Evolutionary conservation across 192 early-diverging fungal genomes (phyloP), one percentile per base, ranked within the genome.

Genomic region (Gaertneriomyces semiglobifer): DNA sequence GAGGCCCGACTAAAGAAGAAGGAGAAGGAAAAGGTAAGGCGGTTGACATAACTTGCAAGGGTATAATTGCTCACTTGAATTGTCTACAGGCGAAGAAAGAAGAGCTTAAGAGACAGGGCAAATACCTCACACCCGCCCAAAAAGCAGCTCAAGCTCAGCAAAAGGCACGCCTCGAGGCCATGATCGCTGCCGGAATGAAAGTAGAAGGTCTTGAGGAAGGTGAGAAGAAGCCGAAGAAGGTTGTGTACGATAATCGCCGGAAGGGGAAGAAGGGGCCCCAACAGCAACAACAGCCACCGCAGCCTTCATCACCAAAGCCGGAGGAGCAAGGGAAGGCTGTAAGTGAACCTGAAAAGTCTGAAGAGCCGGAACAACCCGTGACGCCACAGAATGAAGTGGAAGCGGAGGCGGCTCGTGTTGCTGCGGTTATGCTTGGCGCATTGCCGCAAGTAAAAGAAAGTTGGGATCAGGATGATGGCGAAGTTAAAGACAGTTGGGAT

Each of bases 71-170:
- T 78, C 10, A 14, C 25, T 33, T 33, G 25, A 33, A 33, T 7
- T 53, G 25, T 44, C 47, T 53, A 6, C 58, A 91, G 91, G 77
- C 76, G n/a, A 91, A 89, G 74, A 86, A 85, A 33, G 93, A 93
- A 65, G 90, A 96, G 75, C 84, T 94, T 33, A 88, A 87, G 47
- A 93, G 90, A 70, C 87, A 92, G 52, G 95, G 97, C 50, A 94
- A 96, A 74, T 86, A 95, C 57, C 78, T 95, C 69, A 93, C 94
- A 41, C 92, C 92, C 74, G 85, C 90, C n/a, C 93, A 98, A 73
- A 94, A 92, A 77, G 87, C 86, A 59, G 91, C 88, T 51, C 84
- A 92, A 69, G 83, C 82, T 5, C 82, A 77, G 45, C 86, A 85
- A 55, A 79, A 90, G 63, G 74, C 83, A 41, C 85, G 84, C 63